Conservation (phyloP, 305 asterid genomes). For the Andrographis paniculata region DNA sequence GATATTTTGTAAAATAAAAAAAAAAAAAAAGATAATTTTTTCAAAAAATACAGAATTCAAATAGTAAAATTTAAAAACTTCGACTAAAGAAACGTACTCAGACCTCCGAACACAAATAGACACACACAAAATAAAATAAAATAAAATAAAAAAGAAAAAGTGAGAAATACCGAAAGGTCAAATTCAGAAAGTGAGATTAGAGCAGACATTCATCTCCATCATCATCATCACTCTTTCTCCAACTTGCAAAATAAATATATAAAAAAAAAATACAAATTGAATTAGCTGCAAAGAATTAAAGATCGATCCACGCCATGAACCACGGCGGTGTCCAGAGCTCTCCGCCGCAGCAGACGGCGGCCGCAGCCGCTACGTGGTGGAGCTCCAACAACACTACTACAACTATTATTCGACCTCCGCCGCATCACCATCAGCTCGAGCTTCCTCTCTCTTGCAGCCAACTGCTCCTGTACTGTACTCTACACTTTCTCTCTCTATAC, state of each 20-base stretch:
- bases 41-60: no score
- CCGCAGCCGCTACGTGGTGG: constrained; percentile 56
- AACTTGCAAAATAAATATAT: neutral
- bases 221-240: constrained; percentile 7
- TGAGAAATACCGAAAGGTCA: constrained; percentile 15
- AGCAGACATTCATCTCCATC: constrained; percentile 9
- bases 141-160: constrained; percentile 26
- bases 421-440: constrained; percentile 28
- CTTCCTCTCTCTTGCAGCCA: constrained; percentile 67
- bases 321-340: constrained; percentile 46
- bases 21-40: no score
- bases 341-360: constrained; percentile 46
- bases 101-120: constrained; percentile 12
- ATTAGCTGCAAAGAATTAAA: neutral
- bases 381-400: constrained; percentile 10
- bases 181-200: constrained; percentile 17
- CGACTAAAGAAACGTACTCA: constrained; percentile 33
- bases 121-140: no score
- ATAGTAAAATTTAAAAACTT: no score
- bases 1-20: no score
- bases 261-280: neutral
- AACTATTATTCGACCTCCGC: constrained; percentile 33
- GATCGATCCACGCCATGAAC: constrained; percentile 28
- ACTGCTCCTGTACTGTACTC: constrained; percentile 44
- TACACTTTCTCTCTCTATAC: constrained; percentile 13